Evolutionary conservation across 2,329 filamentous ascomycete genomes (phyloP).

Genomic region (Diaporthe ampelina): DNA sequence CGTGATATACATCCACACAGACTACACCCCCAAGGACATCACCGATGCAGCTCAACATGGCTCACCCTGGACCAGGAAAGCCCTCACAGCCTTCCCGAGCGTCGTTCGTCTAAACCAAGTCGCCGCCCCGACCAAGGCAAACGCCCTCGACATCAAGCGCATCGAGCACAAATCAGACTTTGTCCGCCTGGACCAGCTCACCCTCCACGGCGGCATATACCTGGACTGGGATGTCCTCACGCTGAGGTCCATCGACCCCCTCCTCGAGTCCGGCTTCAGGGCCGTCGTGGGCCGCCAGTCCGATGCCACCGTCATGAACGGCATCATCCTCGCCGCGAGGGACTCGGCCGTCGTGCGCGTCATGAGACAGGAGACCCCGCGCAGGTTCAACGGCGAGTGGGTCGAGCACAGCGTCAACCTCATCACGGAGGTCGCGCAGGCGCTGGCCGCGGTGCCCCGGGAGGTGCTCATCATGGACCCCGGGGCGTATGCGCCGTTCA

Average conservation of each 20-base stretch:
- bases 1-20: conserved; percentile 48
- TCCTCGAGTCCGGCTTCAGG: conserved; percentile 46
- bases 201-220: conserved; percentile 48
- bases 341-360: conserved; percentile 43
- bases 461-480: conserved; percentile 48
- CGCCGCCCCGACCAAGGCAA: conserved; percentile 40
- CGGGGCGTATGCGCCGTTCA: conserved; percentile 46
- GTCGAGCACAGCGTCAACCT: conserved; percentile 43
- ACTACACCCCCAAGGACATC: conserved; percentile 40
- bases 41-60: conserved; percentile 40
- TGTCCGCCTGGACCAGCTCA: conserved; percentile 46
- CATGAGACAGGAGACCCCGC: conserved; percentile 42
- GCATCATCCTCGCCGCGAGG: conserved; percentile 38
- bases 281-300: conserved; percentile 47
- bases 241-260: conserved; percentile 44
- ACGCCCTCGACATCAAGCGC: conserved; percentile 41
- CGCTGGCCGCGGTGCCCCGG: conserved; percentile 43
- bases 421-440: conserved; percentile 47
- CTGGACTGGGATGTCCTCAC: conserved; percentile 48
- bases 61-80: conserved; percentile 44
- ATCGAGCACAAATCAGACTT: conserved; percentile 49
- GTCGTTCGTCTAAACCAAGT: conserved; percentile 42
- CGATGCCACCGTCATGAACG: conserved; percentile 35
- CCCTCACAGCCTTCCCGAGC: conserved; percentile 43
- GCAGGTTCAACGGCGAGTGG: conserved; percentile 47